Conservation (phyloP, 2,329 filamentous ascomycete genomes). For the Hypocrella siamensis region DNA sequence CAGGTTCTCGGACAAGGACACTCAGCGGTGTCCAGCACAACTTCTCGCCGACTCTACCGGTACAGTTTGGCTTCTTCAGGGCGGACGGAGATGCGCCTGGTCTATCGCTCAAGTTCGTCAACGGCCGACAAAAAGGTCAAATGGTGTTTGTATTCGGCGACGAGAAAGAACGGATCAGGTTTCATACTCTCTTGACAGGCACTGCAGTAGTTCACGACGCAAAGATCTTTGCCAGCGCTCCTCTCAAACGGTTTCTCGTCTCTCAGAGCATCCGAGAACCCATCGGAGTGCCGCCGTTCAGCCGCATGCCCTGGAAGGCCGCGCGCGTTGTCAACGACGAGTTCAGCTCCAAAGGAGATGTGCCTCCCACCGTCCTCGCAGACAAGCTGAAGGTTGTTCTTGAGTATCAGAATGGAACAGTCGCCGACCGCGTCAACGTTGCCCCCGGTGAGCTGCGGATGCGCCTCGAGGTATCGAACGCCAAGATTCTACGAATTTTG, state of each 20-base stretch:
- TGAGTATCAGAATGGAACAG: constrained; percentile 58
- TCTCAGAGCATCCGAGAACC: constrained; percentile 33
- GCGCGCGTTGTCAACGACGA: constrained; percentile 59
- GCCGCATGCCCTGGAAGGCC: constrained; percentile 46
- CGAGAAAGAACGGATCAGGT: constrained; percentile 49
- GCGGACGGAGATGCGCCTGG: constrained; percentile 55
- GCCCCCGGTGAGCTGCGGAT: constrained; percentile 58
- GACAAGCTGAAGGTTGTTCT: constrained; percentile 62
- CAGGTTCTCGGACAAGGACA: constrained; percentile 60
- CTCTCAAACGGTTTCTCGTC: constrained; percentile 49
- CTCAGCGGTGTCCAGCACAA: constrained; percentile 62
- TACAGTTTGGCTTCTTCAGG: constrained; percentile 65
- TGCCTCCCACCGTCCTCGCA: constrained; percentile 55
- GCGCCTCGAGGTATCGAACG: constrained; percentile 45
- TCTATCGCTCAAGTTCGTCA: constrained; percentile 55
- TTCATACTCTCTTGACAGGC: constrained; percentile 61
- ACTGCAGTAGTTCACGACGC: constrained; percentile 54
- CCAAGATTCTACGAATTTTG: constrained; percentile 47
- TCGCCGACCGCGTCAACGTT: constrained; percentile 75
- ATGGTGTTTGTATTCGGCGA: constrained; percentile 68
- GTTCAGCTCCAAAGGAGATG: constrained; percentile 40
- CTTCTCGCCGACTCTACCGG: constrained; percentile 46
- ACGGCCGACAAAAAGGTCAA: constrained; percentile 47
- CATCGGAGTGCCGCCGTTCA: constrained; percentile 33
- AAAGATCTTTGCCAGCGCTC: constrained; percentile 53